These are phyloP conservation scores for Yamadazyma ubonensis DNA, from an alignment of 805 yeast species.

Conservation along the genomic window DNA sequence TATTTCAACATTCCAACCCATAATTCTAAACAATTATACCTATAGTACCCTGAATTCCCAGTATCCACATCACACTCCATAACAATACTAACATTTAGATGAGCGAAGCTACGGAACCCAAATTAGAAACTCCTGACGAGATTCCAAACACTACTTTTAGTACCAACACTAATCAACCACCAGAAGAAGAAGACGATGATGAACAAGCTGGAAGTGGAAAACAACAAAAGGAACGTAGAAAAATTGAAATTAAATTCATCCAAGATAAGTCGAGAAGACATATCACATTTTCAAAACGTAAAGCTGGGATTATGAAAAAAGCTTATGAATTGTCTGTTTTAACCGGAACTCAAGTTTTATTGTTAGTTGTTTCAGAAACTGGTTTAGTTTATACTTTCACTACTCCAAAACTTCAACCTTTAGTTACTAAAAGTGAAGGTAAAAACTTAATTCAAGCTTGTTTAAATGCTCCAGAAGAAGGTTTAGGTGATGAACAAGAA, in stretches of 20 bases:
- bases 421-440: constrained; percentile 96
- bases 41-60: no score
- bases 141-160: constrained; percentile 21
- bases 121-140: constrained; percentile 29
- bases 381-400: constrained; percentile 98
- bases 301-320: constrained; percentile 98
- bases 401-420: constrained; percentile 97
- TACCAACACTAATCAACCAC: constrained; percentile 25
- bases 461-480: constrained; percentile 92
- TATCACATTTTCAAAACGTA: constrained; percentile 95
- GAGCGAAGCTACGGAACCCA: constrained; percentile 40
- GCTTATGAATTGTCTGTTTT: constrained; percentile 97
- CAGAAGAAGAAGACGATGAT: constrained; percentile 52
- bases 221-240: constrained; percentile 64
- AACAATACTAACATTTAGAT: constrained; percentile 17
- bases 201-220: constrained; percentile 48
- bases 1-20: no score
- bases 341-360: constrained; percentile 94
- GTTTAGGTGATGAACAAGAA: constrained; percentile 62
- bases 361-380: constrained; percentile 96
- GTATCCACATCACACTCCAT: background rate
- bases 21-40: no score
- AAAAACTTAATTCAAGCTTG: constrained; percentile 96
- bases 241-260: constrained; percentile 94
- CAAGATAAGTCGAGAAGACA: constrained; percentile 98